phyloP scores from a whole-genome alignment of 2,329 filamentous ascomycete genomes.

The Clarireedia paspali region DNA sequence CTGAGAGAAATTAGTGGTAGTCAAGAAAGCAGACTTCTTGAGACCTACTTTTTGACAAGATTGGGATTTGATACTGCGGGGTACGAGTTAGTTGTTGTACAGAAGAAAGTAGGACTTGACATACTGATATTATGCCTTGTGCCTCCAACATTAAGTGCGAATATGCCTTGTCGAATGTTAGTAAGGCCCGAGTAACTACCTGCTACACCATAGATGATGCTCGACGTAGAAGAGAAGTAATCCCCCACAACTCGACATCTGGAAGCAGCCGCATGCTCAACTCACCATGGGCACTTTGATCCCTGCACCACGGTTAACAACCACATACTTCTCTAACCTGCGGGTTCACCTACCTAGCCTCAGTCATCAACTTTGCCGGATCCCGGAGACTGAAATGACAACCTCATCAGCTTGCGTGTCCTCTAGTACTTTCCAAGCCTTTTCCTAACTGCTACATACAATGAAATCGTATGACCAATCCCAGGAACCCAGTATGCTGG shows the following conservation, averaged over 20 bases:
- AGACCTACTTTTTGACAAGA: conserved; percentile 17
- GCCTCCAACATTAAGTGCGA: conserved; percentile 22
- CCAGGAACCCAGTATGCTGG: conserved; percentile 54
- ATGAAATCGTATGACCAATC: conserved; percentile 44
- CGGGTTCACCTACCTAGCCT: conserved; percentile 15
- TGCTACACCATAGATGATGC: too few species aligned
- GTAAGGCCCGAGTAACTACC: background rate
- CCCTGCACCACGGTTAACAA: conserved; percentile 12
- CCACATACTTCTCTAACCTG: background rate
- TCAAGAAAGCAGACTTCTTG: background rate
- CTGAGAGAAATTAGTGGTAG: conserved; percentile 12
- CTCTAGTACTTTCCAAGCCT: too few species aligned
- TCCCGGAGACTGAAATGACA: conserved; percentile 19
- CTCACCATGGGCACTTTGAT: conserved; percentile 21
- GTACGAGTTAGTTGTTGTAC: background rate
- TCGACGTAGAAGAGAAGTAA: too few species aligned
- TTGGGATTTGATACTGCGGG: conserved; percentile 20
- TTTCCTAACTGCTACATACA: conserved; percentile 30
- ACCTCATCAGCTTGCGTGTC: conserved; percentile 7
- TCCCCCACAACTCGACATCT: background rate
- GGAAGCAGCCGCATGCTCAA: background rate
- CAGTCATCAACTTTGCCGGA: conserved; percentile 18
- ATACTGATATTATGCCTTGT: conserved; percentile 24
- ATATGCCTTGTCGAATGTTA: conserved; percentile 13
- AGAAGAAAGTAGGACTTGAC: conserved; percentile 2